Percentiles rank a stretch among this genome's conserved stretches.
These are phyloP conservation scores for Eucalyptus albens DNA, from an alignment of 345 rosid genomes.

Conservation along the genomic window DNA sequence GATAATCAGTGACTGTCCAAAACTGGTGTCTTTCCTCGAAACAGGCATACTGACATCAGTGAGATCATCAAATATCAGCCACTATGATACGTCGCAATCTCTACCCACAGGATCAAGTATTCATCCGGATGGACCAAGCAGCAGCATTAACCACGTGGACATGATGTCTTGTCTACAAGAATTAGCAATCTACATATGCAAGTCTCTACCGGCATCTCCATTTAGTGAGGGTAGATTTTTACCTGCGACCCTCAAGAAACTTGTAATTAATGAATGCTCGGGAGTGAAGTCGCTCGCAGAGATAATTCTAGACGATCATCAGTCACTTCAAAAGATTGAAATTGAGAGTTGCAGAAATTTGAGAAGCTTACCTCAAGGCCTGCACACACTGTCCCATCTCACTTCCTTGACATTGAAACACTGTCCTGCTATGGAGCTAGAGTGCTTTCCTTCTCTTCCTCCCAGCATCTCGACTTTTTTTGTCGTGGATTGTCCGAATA, in stretches of 20 bases:
- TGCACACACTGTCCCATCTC: neutral
- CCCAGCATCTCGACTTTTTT: accelerated
- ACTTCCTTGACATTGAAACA: accelerated
- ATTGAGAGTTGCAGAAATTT: accelerated
- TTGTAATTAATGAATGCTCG: accelerated
- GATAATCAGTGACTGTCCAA: accelerated
- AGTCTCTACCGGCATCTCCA: neutral
- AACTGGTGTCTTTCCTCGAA: neutral
- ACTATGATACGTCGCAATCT: neutral
- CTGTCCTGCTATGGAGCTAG: neutral
- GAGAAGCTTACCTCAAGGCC: neutral
- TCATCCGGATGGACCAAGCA: neutral
- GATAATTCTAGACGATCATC: accelerated
- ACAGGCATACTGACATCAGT: accelerated
- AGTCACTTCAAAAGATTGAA: accelerated
- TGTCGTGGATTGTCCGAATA: accelerated
- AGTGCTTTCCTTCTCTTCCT: neutral
- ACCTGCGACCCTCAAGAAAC: accelerated
- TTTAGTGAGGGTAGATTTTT: neutral
- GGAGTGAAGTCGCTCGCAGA: accelerated
- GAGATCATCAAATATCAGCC: accelerated
- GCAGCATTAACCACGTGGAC: accelerated
- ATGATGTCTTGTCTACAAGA: neutral
- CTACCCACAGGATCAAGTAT: neutral
- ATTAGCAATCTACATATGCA: accelerated